These are phyloP conservation scores for Teratosphaeria epicoccoides DNA, from an alignment of 2,329 filamentous ascomycete genomes.

Conservation along the genomic window DNA sequence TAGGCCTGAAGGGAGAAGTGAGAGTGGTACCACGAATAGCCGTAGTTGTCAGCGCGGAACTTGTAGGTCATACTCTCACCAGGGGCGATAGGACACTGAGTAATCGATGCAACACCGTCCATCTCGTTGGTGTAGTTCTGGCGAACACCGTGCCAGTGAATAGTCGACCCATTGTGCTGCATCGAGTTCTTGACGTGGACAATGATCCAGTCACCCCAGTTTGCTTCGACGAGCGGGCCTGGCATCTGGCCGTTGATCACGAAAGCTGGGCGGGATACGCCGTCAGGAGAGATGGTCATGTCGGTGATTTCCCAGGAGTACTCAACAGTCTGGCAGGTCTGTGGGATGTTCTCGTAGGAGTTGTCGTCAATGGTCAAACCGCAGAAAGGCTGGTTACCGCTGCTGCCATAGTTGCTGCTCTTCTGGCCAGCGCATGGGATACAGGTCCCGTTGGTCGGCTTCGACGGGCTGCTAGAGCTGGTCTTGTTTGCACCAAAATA, in stretches of 20 bases:
- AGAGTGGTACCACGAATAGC: conserved; percentile 31
- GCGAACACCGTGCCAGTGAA: conserved; percentile 42
- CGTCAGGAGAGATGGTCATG: conserved; percentile 36
- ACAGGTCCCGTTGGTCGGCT: conserved; percentile 6
- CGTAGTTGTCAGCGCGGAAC: conserved; percentile 29
- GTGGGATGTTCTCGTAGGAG: conserved; percentile 27
- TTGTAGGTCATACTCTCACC: conserved; percentile 31
- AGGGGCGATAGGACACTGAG: conserved; percentile 39
- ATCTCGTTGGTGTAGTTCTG: conserved; percentile 44
- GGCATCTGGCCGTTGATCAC: conserved; percentile 43
- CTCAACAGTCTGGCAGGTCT: conserved; percentile 30
- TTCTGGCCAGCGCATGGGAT: conserved; percentile 22
- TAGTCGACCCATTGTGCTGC: conserved; percentile 37
- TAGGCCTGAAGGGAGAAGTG: conserved; percentile 34
- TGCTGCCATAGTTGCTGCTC: conserved; percentile 21
- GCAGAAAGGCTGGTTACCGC: conserved; percentile 20
- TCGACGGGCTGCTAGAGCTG: not conserved
- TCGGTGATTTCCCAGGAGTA: conserved; percentile 36
- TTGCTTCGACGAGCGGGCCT: conserved; percentile 48
- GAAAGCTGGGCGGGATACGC: conserved; percentile 27
- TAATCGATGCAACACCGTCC: conserved; percentile 41
- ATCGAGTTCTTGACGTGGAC: conserved; percentile 30
- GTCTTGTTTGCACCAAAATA: not conserved
- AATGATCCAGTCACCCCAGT: conserved; percentile 30
- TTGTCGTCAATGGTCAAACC: conserved; percentile 27